phyloP scores from a whole-genome alignment of 257 asterid species.

The Solanum pimpinellifolium region DNA sequence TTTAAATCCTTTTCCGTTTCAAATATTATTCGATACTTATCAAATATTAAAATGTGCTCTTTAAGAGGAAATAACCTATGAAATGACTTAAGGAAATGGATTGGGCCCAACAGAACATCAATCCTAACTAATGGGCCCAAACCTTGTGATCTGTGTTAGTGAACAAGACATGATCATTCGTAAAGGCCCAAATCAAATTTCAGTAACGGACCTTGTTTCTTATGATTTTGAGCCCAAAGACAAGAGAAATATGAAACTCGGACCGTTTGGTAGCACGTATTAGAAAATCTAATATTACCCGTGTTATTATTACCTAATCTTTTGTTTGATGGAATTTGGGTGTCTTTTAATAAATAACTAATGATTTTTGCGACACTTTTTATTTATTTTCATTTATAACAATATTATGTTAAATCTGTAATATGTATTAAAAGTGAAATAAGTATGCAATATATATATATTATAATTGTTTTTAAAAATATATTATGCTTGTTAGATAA shows the following conservation, averaged over 20 bases:
- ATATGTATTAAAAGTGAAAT: too few species aligned
- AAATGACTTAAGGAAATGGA: background rate
- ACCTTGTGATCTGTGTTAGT: background rate
- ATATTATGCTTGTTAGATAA: too few species aligned
- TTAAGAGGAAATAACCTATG: background rate
- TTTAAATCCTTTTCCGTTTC: background rate
- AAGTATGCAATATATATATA: too few species aligned
- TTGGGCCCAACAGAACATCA: background rate
- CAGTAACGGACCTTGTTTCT: background rate
- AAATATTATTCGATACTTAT: background rate
- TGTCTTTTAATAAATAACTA: too few species aligned
- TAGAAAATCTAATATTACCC: background rate
- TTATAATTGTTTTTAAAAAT: too few species aligned
- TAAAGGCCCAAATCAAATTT: background rate
- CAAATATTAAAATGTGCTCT: background rate
- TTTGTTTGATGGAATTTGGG: background rate
- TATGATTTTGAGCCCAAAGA: background rate
- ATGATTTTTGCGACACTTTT: too few species aligned
- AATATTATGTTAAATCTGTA: too few species aligned
- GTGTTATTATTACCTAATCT: background rate
- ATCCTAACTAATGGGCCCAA: background rate
- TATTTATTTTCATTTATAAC: too few species aligned
- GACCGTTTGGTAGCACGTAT: background rate
- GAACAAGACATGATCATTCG: background rate
- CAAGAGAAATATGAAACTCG: background rate